phyloP scores from a whole-genome alignment of 2,329 filamentous ascomycete species.

The Stagonosporopsis rhizophila region DNA sequence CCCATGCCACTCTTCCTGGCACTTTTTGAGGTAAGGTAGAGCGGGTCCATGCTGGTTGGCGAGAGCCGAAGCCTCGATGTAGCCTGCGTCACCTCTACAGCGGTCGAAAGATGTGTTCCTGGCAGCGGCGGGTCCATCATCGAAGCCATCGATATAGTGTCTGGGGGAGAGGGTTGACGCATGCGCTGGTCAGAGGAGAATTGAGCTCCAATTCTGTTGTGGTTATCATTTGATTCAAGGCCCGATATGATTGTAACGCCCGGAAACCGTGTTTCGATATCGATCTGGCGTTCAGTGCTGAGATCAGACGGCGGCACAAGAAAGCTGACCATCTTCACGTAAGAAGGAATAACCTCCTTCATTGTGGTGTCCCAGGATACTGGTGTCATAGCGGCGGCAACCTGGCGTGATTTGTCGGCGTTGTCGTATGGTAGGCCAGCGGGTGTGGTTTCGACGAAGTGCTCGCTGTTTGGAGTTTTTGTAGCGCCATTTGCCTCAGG shows the following conservation, averaged over 20 bases:
- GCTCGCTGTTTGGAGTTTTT: not conserved
- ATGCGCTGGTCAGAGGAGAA: not conserved
- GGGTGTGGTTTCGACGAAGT: not conserved
- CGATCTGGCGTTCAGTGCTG: not conserved
- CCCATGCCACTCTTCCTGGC: not conserved
- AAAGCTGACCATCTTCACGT: slow-evolving; percentile 3
- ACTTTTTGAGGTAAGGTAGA: not conserved
- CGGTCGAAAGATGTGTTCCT: not conserved
- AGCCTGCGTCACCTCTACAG: not conserved
- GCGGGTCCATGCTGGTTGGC: not conserved
- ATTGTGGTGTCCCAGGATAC: not conserved
- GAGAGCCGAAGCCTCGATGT: not conserved
- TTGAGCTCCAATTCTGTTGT: not conserved
- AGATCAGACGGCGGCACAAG: not conserved
- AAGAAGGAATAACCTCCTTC: not conserved
- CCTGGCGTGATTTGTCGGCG: not conserved
- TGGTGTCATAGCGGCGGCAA: not conserved
- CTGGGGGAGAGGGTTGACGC: not conserved
- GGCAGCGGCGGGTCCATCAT: not conserved
- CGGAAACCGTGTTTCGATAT: not conserved
- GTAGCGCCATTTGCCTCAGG: not conserved
- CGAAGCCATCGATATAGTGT: not conserved
- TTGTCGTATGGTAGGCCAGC: not conserved
- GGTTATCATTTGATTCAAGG: not conserved
- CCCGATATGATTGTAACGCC: not conserved